phyloP scores from a whole-genome alignment of 2,329 filamentous ascomycete species.

The Rhynchosporium agropyri region DNA sequence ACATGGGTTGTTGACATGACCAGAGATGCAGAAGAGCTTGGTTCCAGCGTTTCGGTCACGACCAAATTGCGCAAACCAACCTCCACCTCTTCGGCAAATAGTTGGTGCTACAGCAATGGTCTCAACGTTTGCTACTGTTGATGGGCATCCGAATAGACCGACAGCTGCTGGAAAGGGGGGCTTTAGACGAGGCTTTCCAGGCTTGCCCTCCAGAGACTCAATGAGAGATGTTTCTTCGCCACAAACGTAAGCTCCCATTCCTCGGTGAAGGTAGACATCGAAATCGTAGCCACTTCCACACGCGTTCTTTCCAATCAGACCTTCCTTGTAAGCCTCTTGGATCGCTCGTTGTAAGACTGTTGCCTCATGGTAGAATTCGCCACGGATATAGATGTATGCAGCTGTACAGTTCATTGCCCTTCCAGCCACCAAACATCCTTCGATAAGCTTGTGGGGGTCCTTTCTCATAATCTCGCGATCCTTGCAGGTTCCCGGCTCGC shows the following conservation, averaged over 20 bases:
- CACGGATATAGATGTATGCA: conserved; percentile 99
- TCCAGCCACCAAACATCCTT: conserved; percentile 93
- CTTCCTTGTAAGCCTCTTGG: conserved; percentile 94
- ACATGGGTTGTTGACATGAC: conserved; percentile 97
- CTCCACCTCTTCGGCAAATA: conserved; percentile 88
- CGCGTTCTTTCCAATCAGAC: conserved; percentile 96
- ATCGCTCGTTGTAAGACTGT: conserved; percentile 92
- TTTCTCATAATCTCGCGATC: conserved; percentile 99
- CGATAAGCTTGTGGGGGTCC: conserved; percentile 97
- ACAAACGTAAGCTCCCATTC: conserved; percentile 96
- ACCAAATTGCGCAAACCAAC: conserved; percentile 92
- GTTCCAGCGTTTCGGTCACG: conserved; percentile 96
- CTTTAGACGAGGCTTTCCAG: conserved; percentile 97
- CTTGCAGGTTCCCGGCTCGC: conserved; percentile 98
- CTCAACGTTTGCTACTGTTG: conserved; percentile 97
- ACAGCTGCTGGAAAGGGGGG: conserved; percentile 97
- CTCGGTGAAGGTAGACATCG: conserved; percentile 94
- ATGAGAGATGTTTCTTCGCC: conserved; percentile 98
- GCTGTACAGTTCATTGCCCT: conserved; percentile 98
- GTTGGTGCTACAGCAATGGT: conserved; percentile 94
- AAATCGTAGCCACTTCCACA: conserved; percentile 97
- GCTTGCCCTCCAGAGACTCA: conserved; percentile 97
- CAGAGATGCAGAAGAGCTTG: conserved; percentile 98
- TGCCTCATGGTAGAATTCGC: conserved; percentile 96
- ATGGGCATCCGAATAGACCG: conserved; percentile 96